Evolutionary conservation across 352 stramenopile genomes (phyloP).

Genomic region (Thraustochytrium striatum): DNA sequence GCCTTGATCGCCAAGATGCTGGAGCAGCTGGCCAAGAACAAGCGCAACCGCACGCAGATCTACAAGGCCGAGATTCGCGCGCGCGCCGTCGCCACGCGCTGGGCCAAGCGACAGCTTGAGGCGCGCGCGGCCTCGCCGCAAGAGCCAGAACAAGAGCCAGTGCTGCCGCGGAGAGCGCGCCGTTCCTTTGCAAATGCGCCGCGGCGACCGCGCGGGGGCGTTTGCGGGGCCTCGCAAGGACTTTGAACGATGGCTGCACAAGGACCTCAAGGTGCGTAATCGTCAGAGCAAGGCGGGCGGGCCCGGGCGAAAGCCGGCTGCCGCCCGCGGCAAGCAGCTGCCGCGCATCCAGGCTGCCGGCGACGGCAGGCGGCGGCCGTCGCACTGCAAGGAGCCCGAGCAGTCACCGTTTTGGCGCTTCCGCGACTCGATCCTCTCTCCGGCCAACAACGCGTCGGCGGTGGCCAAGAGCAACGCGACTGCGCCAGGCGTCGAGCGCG

Average conservation of each 20-base stretch:
- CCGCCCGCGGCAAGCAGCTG: not conserved
- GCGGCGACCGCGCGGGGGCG: not conserved
- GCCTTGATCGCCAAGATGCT: conserved; percentile 1
- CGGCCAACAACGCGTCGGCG: not conserved
- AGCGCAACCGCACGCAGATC: conserved; percentile 25
- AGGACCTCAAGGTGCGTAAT: not conserved
- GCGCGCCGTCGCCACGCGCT: not conserved
- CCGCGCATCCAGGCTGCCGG: not conserved
- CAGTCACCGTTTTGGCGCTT: not conserved
- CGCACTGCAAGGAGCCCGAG: not conserved
- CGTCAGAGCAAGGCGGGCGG: not conserved
- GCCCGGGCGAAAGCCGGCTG: not conserved
- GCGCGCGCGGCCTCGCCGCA: not conserved
- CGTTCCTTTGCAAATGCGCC: not conserved
- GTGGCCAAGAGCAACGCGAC: conserved; percentile 17
- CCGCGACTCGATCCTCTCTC: conserved; percentile 25
- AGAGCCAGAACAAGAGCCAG: not conserved
- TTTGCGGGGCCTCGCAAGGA: not conserved
- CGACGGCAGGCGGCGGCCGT: not conserved
- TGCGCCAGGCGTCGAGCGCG: not conserved
- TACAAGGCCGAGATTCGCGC: conserved; percentile 42
- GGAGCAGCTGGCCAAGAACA: conserved; percentile 36
- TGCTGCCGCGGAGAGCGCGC: not conserved
- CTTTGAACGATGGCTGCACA: not conserved
- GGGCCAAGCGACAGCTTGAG: not conserved